Evolutionary conservation across 495 filamentous ascomycete species (phyloP).

Genomic region (Halenospora varia): DNA sequence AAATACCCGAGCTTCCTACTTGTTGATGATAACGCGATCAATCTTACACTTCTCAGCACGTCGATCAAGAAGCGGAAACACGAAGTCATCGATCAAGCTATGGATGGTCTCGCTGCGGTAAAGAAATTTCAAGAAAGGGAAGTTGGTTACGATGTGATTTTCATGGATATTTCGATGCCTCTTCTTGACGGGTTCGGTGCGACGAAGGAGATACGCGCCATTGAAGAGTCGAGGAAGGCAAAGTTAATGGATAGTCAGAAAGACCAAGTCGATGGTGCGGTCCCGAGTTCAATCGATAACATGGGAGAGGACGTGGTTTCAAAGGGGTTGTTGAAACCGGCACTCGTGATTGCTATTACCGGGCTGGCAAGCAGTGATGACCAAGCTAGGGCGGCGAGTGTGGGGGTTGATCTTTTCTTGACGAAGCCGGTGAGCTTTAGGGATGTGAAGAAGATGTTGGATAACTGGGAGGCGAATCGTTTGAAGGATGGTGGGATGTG

Average conservation of each 20-base stretch:
- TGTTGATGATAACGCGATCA: slow-evolving; percentile 74
- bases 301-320: background rate
- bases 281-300: background rate
- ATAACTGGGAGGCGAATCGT: slow-evolving; percentile 26
- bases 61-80: slow-evolving; percentile 44
- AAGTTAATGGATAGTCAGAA: background rate
- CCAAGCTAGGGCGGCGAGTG: slow-evolving; percentile 60
- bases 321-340: slow-evolving; percentile 5
- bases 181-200: slow-evolving; percentile 64
- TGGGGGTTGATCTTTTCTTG: slow-evolving; percentile 68
- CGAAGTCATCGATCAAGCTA: slow-evolving; percentile 16
- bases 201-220: slow-evolving; percentile 55
- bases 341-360: slow-evolving; percentile 60
- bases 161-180: slow-evolving; percentile 65
- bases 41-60: slow-evolving; percentile 59
- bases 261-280: background rate
- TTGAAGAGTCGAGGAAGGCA: slow-evolving; percentile 40
- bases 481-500: too few relatives aligned
- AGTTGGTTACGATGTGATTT: slow-evolving; percentile 25
- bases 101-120: slow-evolving; percentile 24
- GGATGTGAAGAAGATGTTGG: slow-evolving; percentile 25
- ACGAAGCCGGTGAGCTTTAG: slow-evolving; percentile 59
- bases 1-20: slow-evolving; percentile 44
- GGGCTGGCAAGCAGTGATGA: slow-evolving; percentile 60
- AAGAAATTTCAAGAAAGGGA: slow-evolving; percentile 7